phyloP scores from a whole-genome alignment of 805 yeast species.

The Candida nitratophila region DNA sequence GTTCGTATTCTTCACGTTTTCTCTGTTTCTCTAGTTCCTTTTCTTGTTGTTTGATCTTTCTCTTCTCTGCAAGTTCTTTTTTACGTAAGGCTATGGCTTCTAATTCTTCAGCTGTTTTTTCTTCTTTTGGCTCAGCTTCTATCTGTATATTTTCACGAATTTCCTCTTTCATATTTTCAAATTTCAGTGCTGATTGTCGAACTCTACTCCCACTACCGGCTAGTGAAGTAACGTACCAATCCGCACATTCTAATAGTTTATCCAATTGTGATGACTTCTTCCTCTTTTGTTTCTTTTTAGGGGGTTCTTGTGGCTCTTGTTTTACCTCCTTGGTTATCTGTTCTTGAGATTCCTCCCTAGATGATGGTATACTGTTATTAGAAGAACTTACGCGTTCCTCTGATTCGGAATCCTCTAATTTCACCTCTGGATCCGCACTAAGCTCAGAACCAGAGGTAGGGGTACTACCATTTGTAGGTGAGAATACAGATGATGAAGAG shows the following conservation, averaged over 20 bases:
- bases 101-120: no score
- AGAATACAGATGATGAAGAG: no score
- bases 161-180: slow-evolving; percentile 6
- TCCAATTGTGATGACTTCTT: slow-evolving; percentile 5
- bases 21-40: not conserved
- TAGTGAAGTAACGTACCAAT: slow-evolving; percentile 20
- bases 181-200: slow-evolving; percentile 9
- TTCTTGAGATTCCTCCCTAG: no score
- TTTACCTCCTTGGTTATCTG: no score
- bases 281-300: not conserved
- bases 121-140: not conserved
- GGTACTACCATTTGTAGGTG: no score
- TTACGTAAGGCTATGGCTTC: no score
- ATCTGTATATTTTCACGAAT: not conserved
- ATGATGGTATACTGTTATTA: no score
- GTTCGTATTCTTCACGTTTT: not conserved
- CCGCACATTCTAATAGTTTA: slow-evolving; percentile 16
- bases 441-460: no score
- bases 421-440: no score
- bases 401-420: no score
- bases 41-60: not conserved
- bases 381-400: no score
- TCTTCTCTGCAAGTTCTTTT: not conserved
- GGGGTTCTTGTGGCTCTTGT: not conserved
- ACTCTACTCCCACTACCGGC: slow-evolving; percentile 1